Conservation (phyloP, 192 early-diverging fungal genomes). For the Podila minutissima region DNA sequence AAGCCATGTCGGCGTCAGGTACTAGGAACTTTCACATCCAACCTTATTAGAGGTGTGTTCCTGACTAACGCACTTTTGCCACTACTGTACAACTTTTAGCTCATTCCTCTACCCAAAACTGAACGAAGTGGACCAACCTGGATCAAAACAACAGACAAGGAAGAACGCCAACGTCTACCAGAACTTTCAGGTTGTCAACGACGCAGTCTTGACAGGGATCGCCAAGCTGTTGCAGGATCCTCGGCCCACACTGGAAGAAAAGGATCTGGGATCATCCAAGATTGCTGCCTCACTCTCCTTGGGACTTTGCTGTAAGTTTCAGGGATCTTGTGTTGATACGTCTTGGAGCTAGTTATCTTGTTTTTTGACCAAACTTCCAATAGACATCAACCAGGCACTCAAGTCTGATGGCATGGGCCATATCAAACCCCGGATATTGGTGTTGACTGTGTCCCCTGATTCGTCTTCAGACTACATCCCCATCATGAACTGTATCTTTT, state of each 20-base stretch:
- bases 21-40: background rate
- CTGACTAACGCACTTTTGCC: background rate
- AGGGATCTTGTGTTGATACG: background rate
- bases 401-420: conserved; percentile 62
- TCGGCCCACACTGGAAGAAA: conserved; percentile 32
- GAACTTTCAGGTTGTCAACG: conserved; percentile 61
- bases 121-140: conserved; percentile 20
- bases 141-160: conserved; percentile 33
- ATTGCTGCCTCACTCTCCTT: conserved; percentile 70
- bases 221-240: conserved; percentile 48
- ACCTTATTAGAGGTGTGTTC: background rate
- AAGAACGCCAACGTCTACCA: conserved; percentile 68
- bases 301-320: conserved; percentile 64
- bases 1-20: conserved; percentile 69
- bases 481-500: conserved; percentile 99
- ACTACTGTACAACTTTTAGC: conserved; percentile 22
- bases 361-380: background rate
- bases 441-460: conserved; percentile 90
- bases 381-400: conserved; percentile 77
- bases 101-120: conserved; percentile 65
- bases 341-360: background rate
- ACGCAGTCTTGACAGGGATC: conserved; percentile 58
- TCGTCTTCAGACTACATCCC: conserved; percentile 91
- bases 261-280: conserved; percentile 57
- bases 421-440: conserved; percentile 82